Base-by-base conservation (phyloP, 2,329 filamentous ascomycete species). In the Diaporthe citri region DNA sequence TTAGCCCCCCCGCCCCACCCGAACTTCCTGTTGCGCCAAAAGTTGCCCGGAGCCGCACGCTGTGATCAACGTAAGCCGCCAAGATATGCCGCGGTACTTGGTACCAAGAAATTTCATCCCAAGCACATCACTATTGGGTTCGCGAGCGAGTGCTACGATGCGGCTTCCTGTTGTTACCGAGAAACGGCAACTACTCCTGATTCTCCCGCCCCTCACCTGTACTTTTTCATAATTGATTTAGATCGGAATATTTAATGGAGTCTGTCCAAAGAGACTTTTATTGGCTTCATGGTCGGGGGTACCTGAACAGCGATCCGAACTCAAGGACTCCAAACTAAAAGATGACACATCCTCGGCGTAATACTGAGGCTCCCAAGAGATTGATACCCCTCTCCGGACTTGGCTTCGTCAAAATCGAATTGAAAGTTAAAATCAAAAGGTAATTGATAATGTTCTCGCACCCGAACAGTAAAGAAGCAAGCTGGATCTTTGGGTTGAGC, bases 181-280 rank as follows among this genome's bases (percentile, higher is more conserved):
- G 6, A 43, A 7, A 17, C 0, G 41, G 41, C 17, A 17, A 43
- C 41, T 13, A 43, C 15, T 15, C 1, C 1, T 7, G 15, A 17
- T 43, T 17, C 41, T 15, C 15, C 15, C 41, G 15, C 36, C 46
- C 46, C 46, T 22, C 20, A 48, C 46, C 46, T 22, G 8, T 9
- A 22, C 0, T 0, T 28, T 15, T 17, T 28, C 25, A 56, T 17
- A 15, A 17, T 56, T 17, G 28, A 56, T 17, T 20, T 9, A 56
- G 15, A 56, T 15, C 34, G 6, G 34, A 2, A 39, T n/a, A 10
- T 3, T 0, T 13, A 1, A n/a, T 2, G 0, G 13, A 20, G 0
- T 13, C 0, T 17, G 25, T 57, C 55, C 2, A 2, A 22, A 39
- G 3, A 3, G 25, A 31, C 6, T 28, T 4, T 34, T 12, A 17